phyloP scores from a whole-genome alignment of 371 early-diverging fungal species.

The Haplosporangium sp. region DNA sequence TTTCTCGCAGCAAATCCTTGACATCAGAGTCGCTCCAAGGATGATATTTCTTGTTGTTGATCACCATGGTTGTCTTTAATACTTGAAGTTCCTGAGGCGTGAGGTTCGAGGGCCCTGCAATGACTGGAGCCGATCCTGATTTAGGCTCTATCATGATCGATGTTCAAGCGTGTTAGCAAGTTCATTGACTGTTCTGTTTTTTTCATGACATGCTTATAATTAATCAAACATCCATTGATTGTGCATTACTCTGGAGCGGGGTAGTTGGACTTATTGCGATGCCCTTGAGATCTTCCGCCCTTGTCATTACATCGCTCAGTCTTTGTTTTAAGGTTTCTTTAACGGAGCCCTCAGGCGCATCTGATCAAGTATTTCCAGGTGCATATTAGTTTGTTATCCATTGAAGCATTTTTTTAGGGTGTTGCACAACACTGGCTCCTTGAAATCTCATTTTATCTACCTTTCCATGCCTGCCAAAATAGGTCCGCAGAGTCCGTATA shows the following conservation, averaged over 20 bases:
- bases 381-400: neutral
- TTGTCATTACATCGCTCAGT: conserved; percentile 34
- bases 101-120: conserved; percentile 47
- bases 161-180: no score
- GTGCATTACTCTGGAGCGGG: conserved; percentile 29
- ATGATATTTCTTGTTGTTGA: conserved; percentile 50
- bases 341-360: conserved; percentile 35
- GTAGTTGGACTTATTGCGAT: conserved; percentile 16
- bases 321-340: conserved; percentile 38
- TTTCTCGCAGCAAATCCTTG: conserved; percentile 45
- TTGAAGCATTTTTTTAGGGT: neutral
- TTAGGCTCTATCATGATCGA: conserved; percentile 22
- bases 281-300: conserved; percentile 52
- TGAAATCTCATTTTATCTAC: conserved; percentile 8
- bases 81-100: conserved; percentile 49
- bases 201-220: no score
- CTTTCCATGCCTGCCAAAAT: conserved; percentile 49
- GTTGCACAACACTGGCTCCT: neutral
- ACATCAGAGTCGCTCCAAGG: conserved; percentile 54
- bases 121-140: conserved; percentile 25
- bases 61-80: conserved; percentile 48
- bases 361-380: neutral
- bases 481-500: conserved; percentile 54
- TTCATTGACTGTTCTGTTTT: no score
- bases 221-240: neutral